These are phyloP conservation scores for Peronosclerospora sorghi DNA, from an alignment of 352 stramenopile species.

Conservation along the genomic window DNA sequence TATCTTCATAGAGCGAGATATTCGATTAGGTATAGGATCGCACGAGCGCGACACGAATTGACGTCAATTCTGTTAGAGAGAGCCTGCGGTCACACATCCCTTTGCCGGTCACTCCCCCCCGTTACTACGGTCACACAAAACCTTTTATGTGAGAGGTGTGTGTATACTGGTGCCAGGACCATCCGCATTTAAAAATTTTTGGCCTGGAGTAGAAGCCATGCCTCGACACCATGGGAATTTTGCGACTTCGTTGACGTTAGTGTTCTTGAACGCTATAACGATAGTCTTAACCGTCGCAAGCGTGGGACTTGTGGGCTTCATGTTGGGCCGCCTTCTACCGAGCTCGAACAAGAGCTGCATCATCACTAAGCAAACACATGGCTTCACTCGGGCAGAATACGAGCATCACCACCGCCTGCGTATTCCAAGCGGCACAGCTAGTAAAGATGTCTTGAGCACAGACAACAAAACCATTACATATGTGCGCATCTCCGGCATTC, in stretches of 20 bases:
- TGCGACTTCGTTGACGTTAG: constrained; percentile 47
- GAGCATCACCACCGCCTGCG: constrained; percentile 34
- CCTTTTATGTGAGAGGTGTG: too few species aligned
- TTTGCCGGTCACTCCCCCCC: too few species aligned
- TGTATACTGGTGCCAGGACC: too few species aligned
- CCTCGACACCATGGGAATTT: constrained; percentile 21
- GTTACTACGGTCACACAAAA: too few species aligned
- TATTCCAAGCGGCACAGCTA: constrained; percentile 51
- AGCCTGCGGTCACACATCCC: too few species aligned
- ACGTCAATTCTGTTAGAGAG: too few species aligned
- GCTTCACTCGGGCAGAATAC: constrained; percentile 5
- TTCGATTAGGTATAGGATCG: too few species aligned
- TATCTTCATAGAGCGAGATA: too few species aligned
- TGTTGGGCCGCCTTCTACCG: constrained; percentile 43
- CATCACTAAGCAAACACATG: constrained; percentile 8
- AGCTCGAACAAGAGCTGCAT: background rate
- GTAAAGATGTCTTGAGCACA: constrained; percentile 73
- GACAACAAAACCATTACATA: constrained; percentile 81
- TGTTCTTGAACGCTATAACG: constrained; percentile 57
- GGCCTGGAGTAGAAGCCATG: too few species aligned
- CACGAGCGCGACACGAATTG: too few species aligned
- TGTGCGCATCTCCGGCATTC: constrained; percentile 79
- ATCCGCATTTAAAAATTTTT: too few species aligned
- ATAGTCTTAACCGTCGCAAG: constrained; percentile 62
- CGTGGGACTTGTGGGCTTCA: constrained; percentile 55